Base-by-base conservation (phyloP, 2,329 filamentous ascomycete species). In the Xylaria sp. region DNA sequence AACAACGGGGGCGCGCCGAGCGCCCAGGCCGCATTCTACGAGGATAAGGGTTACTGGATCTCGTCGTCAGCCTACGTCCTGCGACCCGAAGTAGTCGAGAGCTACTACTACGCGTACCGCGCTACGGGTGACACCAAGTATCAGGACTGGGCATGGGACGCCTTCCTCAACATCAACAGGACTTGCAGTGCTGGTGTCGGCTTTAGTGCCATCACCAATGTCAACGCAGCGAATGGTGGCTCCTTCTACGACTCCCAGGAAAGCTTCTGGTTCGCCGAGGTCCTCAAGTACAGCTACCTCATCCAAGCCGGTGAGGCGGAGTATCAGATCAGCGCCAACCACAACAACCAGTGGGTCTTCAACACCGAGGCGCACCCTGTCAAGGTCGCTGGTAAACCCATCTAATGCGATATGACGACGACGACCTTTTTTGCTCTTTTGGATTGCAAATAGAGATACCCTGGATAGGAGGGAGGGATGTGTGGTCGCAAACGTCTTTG, bases 261-360 rank as follows among this genome's bases (percentile, higher is more conserved):
- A 78, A 94, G 90, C 71, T 96, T 95, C 79, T 89, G 91, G 80
- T 92, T 96, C 75, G 92, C 92, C 0, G 92, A 96, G 80, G 90
- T 93, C 65, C 74, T 96, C 75, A 96, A 96, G 82, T 96, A 96
- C 75, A 80, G 84, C 60, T 96, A 91, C 78, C 75, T 96, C 70
- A 90, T 91, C 61, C 87, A 88, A 72, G 82, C 85, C 0, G 79
- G 77, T 73, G 89, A 92, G 33, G 86, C 82, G 2, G 73, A 75
- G 4, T 82, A 81, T 70, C 83, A 86, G 72, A 75, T 85, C 52
- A 78, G 80, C 67, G 76, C 77, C 11, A 75, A 76, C 46, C 74
- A 77, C 50, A 71, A 74, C n/a, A 84, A 83, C 67, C 59, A 78
- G 63, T 86, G 84, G 4, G 78, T 82, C 17, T 88, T 87, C 75